phyloP scores from a whole-genome alignment of 352 stramenopile species.

The Pythium plurisporium region DNA sequence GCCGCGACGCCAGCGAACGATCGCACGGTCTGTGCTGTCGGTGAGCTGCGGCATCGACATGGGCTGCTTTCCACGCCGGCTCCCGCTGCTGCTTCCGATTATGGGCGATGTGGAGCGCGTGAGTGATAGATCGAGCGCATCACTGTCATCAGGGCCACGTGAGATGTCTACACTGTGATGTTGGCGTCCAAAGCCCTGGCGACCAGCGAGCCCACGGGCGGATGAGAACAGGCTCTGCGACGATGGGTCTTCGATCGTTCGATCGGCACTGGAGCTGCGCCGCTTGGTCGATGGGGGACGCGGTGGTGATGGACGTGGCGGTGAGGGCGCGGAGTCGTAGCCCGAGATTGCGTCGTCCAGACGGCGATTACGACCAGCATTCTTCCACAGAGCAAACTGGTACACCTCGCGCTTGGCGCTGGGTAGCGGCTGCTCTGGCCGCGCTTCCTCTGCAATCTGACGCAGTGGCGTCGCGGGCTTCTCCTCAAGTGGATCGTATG shows the following conservation, averaged over 20 bases:
- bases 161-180: conserved; percentile 16
- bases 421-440: not conserved
- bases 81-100: conserved; percentile 25
- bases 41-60: conserved; percentile 3
- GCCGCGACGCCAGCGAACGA: conserved; percentile 90
- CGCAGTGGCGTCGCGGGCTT: conserved; percentile 4
- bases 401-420: conserved; percentile 25
- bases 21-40: conserved; percentile 25
- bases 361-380: conserved; percentile 33
- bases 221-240: conserved; percentile 20
- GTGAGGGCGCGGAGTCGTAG: conserved; percentile 15
- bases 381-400: conserved; percentile 59
- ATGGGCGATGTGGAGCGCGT: conserved; percentile 48
- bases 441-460: conserved; percentile 3
- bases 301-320: conserved; percentile 8
- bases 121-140: conserved; percentile 27
- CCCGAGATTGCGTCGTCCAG: conserved; percentile 48
- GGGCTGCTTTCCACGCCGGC: not conserved
- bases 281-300: conserved; percentile 10
- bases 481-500: conserved; percentile 12
- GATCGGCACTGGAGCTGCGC: conserved; percentile 17
- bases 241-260: not conserved
- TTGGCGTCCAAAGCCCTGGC: conserved; percentile 11
- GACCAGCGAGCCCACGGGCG: conserved; percentile 19
- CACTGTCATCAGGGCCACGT: not conserved